A percentile compares a stretch with the other conserved stretches of the same genome.
phyloP scores from a whole-genome alignment of 352 stramenopile genomes.

The Phytophthora aleatoria region DNA sequence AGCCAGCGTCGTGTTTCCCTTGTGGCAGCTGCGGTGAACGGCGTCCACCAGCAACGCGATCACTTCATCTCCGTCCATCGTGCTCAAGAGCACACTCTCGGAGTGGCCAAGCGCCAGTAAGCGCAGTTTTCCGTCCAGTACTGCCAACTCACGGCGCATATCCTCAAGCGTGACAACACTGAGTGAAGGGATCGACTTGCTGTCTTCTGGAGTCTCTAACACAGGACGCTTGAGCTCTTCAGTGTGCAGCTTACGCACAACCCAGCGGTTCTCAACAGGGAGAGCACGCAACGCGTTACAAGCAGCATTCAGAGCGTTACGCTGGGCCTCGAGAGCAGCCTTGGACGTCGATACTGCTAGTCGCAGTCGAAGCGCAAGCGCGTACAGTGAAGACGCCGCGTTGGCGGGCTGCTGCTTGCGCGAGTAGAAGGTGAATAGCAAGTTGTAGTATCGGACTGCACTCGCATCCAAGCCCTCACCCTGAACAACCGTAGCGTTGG shows the following conservation, averaged over 20 bases:
- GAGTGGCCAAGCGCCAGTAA: conserved; percentile 56
- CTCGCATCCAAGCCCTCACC: conserved; percentile 41
- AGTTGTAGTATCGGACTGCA: conserved; percentile 64
- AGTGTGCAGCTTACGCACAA: conserved; percentile 73
- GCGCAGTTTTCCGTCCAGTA: conserved; percentile 70
- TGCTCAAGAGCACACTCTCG: conserved; percentile 60
- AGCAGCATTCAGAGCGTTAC: conserved; percentile 63
- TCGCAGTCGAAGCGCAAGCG: conserved; percentile 54
- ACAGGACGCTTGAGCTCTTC: conserved; percentile 47
- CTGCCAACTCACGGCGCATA: conserved; percentile 55
- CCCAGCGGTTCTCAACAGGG: conserved; percentile 56
- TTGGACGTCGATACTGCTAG: conserved; percentile 46
- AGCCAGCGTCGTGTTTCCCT: conserved; percentile 32
- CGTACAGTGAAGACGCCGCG: conserved; percentile 63
- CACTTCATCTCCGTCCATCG: conserved; percentile 64
- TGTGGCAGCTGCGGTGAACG: conserved; percentile 30
- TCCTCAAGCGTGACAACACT: conserved; percentile 72
- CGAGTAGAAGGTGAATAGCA: conserved; percentile 76
- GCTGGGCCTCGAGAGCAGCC: conserved; percentile 53
- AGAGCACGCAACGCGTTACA: conserved; percentile 49
- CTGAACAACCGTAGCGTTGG: conserved; percentile 62
- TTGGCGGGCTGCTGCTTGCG: conserved; percentile 68
- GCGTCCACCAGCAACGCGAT: conserved; percentile 62
- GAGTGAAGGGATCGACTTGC: conserved; percentile 24
- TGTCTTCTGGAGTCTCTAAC: conserved; percentile 3